Base-by-base conservation (phyloP, 164 flowering plant genomes). In the Annona squamosa region DNA sequence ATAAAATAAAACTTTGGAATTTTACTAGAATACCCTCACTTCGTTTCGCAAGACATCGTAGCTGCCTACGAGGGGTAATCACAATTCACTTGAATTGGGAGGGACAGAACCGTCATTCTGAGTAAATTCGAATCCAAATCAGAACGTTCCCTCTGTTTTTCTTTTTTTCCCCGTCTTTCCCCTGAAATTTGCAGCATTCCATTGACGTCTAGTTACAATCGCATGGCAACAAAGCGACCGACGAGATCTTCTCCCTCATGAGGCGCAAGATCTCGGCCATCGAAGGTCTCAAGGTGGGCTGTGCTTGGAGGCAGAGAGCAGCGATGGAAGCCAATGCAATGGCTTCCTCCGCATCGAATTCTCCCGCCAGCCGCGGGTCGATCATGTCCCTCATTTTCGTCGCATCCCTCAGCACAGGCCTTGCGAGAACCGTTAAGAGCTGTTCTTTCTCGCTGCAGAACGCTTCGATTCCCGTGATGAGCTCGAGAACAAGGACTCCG, bases 401-500 rank as follows among this genome's bases (percentile, higher is more conserved):
- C 2, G 76, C 68, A 4, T 85, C 85, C 12, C 73, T 56, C 46
- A 84, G 12, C 17, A 75, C 41, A 6, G 84, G 82, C 0, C 71
- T 80, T 2, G 72, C 79, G 1, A 77, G 44, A 2, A 81, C 61
- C 2, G 85, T 81, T 68, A 89, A 69, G 5, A 82, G 71, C 76
- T 81, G 75, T 4, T 85, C 86, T 37, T 57, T 84, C 17, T 82
- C 81, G 1, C 84, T 48, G 45, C 78, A 74, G 48, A 89, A 85
- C 1, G 97, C 92, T 69, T 88, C 93, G 6, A 78, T 71, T 5
- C 97, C 97, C 0, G 91, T 87, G 1, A 92, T 76, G 1, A 92
- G 80, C 73, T 92, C 93, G 67, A 92, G 82, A 5, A 90, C 12
- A 0, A 92, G 74, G 6, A 92, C 92, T 4, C 97, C 97, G 26